Conservation (phyloP, 2,329 filamentous ascomycete species). For the Thelonectria olida region DNA sequence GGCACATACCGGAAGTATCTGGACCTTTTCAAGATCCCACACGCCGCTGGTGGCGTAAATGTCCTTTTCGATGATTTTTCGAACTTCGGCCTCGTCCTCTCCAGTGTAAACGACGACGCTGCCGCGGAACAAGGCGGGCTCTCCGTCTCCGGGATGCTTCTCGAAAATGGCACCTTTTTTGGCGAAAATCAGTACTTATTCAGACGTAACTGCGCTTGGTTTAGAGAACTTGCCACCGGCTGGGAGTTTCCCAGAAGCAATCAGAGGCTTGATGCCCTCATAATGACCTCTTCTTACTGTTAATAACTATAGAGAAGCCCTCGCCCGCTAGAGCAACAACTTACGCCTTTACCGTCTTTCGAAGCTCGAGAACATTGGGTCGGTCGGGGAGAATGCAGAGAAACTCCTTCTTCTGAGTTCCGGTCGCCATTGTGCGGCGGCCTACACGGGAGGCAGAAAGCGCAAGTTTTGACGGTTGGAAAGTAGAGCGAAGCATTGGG, state of each 20-base stretch:
- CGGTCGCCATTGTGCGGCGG: conserved; percentile 15
- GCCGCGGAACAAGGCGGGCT: conserved; percentile 18
- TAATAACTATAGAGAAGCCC: background rate
- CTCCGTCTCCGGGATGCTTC: conserved; percentile 24
- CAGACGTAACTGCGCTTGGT: background rate
- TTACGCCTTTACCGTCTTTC: conserved; percentile 21
- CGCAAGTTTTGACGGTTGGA: background rate
- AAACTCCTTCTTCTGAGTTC: conserved; percentile 12
- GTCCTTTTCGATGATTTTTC: conserved; percentile 29
- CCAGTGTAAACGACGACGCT: conserved; percentile 22
- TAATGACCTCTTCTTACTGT: conserved; percentile 16
- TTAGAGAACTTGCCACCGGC: conserved; percentile 23
- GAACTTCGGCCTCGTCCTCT: conserved; percentile 21
- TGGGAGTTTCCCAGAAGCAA: conserved; percentile 24
- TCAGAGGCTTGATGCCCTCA: conserved; percentile 28
- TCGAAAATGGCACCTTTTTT: conserved; percentile 24
- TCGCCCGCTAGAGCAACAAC: background rate
- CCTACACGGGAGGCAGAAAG: background rate
- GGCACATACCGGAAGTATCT: conserved; percentile 32
- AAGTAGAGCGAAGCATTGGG: background rate
- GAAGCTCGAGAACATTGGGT: conserved; percentile 13
- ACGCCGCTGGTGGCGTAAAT: conserved; percentile 33
- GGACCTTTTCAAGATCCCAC: conserved; percentile 36
- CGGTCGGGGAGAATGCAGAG: conserved; percentile 21
- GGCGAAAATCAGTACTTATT: background rate